Percentiles rank a stretch among this genome's conserved stretches.
phyloP scores from a whole-genome alignment of 331 rosid species.

The Malus hybrid region DNA sequence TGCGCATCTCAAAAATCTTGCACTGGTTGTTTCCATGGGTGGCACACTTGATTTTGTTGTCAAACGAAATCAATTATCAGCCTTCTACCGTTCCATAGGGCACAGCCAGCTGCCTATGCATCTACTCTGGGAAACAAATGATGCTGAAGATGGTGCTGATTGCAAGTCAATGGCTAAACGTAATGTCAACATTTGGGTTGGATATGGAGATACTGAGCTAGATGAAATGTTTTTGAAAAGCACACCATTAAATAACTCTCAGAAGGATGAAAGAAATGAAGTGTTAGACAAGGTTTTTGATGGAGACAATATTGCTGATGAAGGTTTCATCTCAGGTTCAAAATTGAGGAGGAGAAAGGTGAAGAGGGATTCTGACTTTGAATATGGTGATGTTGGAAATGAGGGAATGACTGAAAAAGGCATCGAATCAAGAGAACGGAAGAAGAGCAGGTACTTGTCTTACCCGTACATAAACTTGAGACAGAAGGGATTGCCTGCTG shows the following conservation, averaged over 20 bases:
- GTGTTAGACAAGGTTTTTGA: background rate
- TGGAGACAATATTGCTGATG: background rate
- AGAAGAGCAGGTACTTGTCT: conserved; percentile 77
- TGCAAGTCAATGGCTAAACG: background rate
- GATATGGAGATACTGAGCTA: background rate
- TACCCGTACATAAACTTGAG: conserved; percentile 57
- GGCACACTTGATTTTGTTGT: conserved; percentile 27
- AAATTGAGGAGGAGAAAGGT: conserved; percentile 22
- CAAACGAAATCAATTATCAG: conserved; percentile 28
- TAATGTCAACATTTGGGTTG: conserved; percentile 1
- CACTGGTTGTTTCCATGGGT: conserved; percentile 25
- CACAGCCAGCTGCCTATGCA: conserved; percentile 38
- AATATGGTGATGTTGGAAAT: conserved; percentile 1
- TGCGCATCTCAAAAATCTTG: conserved; percentile 26
- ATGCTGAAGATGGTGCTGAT: conserved; percentile 6
- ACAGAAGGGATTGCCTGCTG: conserved; percentile 28
- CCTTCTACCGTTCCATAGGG: conserved; percentile 34
- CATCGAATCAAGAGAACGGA: conserved; percentile 53
- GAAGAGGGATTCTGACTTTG: conserved; percentile 11
- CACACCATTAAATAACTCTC: background rate
- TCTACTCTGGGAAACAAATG: conserved; percentile 23
- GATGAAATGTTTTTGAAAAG: conserved; percentile 2
- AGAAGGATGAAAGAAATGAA: conserved; percentile 7
- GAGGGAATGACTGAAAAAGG: conserved; percentile 26
- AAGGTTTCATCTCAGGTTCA: background rate